Conservation (phyloP, 2,329 filamentous ascomycete species). For the Epichloe scottii region DNA sequence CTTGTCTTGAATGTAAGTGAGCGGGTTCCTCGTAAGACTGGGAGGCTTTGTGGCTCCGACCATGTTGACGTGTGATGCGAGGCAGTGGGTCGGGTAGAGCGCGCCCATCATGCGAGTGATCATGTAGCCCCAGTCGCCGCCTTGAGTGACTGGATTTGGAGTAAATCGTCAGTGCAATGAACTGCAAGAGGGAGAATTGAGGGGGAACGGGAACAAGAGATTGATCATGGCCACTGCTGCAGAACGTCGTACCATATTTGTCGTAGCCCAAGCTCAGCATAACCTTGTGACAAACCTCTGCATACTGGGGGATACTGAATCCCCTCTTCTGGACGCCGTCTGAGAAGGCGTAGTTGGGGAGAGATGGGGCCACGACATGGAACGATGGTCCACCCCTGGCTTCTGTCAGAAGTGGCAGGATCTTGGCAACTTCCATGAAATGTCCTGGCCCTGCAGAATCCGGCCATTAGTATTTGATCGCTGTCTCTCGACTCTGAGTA, state of each 20-base stretch:
- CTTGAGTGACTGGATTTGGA: conserved; percentile 39
- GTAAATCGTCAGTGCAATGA: conserved; percentile 25
- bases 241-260: conserved; percentile 16
- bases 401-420: conserved; percentile 37
- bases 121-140: conserved; percentile 59
- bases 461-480: neutral
- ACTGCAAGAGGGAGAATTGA: neutral
- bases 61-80: conserved; percentile 43
- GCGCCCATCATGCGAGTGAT: conserved; percentile 50
- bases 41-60: conserved; percentile 42
- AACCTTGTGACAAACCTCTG: conserved; percentile 50
- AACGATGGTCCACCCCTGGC: conserved; percentile 29
- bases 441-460: conserved; percentile 46
- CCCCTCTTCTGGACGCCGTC: conserved; percentile 17
- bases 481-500: neutral
- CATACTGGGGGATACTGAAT: conserved; percentile 22
- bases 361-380: conserved; percentile 43
- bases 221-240: neutral
- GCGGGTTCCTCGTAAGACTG: conserved; percentile 35
- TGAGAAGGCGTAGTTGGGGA: conserved; percentile 39
- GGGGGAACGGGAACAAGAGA: no score
- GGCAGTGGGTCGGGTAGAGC: conserved; percentile 36
- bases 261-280: conserved; percentile 54
- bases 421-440: conserved; percentile 53
- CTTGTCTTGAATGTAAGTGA: conserved; percentile 42